These are phyloP conservation scores for Ramaria sp. DNA, from an alignment of 768 basidiomycete genomes.

Conservation along the genomic window DNA sequence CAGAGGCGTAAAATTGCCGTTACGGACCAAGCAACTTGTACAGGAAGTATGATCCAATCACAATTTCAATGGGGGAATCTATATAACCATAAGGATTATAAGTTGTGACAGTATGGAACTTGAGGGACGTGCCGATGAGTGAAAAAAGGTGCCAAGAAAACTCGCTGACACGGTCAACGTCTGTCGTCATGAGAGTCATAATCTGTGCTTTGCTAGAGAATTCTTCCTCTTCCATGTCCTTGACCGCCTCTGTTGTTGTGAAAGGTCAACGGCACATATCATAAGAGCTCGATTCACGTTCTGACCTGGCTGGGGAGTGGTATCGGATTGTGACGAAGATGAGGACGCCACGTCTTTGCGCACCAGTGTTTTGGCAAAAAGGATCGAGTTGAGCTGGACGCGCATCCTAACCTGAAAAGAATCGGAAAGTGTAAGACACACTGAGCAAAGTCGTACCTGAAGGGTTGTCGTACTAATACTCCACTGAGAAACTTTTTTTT, in stretches of 20 bases:
- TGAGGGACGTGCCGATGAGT: conserved; percentile 44
- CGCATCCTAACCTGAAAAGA: conserved; percentile 57
- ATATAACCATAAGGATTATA: neutral
- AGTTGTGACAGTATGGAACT: neutral
- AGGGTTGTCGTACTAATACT: conserved; percentile 4
- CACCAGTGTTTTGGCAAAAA: conserved; percentile 79
- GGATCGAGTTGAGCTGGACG: conserved; percentile 71
- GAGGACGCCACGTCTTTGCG: conserved; percentile 68
- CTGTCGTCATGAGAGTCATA: conserved; percentile 94
- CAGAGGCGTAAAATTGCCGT: neutral
- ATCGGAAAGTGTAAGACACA: conserved; percentile 37
- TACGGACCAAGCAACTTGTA: conserved; percentile 62
- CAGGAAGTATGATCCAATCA: conserved; percentile 55
- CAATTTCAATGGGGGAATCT: conserved; percentile 74
- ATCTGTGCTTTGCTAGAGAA: conserved; percentile 60
- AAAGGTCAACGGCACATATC: neutral
- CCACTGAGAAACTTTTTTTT: neutral
- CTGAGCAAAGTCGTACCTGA: neutral
- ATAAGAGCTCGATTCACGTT: neutral
- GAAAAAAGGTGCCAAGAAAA: conserved; percentile 73
- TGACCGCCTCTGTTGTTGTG: conserved; percentile 30
- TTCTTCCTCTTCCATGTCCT: conserved; percentile 42
- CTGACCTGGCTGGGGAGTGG: conserved; percentile 11
- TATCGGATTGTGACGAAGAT: conserved; percentile 30
- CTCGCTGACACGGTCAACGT: conserved; percentile 83